Conservation (phyloP, 176 grass and related monocot species). For the barley (Hordeum vulgare) region DNA sequence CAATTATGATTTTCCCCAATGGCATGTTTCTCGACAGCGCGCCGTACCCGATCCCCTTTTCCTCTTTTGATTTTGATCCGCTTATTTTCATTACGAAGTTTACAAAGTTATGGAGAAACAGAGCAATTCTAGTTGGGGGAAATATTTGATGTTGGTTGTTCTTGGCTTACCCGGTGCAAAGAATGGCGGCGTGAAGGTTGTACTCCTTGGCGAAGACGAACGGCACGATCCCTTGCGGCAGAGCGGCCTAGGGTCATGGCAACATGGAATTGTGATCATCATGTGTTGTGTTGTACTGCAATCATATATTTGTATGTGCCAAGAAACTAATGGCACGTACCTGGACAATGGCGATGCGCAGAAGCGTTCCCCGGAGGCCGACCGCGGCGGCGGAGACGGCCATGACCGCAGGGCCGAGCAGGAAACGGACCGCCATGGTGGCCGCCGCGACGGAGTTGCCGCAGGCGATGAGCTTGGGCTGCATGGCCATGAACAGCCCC, state of each 20-base stretch:
- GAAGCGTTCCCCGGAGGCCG: slow-evolving; percentile 48
- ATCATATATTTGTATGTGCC: background rate
- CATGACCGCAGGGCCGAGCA: slow-evolving; percentile 64
- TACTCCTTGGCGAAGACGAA: slow-evolving; percentile 96
- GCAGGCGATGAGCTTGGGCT: slow-evolving; percentile 79
- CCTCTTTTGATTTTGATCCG: background rate
- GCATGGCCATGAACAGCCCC: slow-evolving; percentile 87
- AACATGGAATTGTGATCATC: background rate
- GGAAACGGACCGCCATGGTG: slow-evolving; percentile 73
- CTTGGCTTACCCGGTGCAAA: slow-evolving; percentile 59
- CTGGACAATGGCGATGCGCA: slow-evolving; percentile 91
- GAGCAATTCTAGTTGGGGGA: background rate
- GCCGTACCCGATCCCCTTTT: background rate
- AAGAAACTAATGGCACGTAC: slow-evolving; percentile 3
- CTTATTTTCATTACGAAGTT: background rate
- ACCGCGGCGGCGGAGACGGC: slow-evolving; percentile 53
- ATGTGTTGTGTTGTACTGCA: background rate
- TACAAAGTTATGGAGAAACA: background rate
- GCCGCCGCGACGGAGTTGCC: slow-evolving; percentile 36
- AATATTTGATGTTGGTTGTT: background rate
- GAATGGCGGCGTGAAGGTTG: slow-evolving; percentile 63
- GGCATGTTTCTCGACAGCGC: background rate
- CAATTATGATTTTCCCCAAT: background rate
- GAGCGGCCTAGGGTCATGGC: slow-evolving; percentile 44
- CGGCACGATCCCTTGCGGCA: slow-evolving; percentile 86